phyloP scores from a whole-genome alignment of 768 basidiomycete species.

The Leucocoprinus birnbaumii region DNA sequence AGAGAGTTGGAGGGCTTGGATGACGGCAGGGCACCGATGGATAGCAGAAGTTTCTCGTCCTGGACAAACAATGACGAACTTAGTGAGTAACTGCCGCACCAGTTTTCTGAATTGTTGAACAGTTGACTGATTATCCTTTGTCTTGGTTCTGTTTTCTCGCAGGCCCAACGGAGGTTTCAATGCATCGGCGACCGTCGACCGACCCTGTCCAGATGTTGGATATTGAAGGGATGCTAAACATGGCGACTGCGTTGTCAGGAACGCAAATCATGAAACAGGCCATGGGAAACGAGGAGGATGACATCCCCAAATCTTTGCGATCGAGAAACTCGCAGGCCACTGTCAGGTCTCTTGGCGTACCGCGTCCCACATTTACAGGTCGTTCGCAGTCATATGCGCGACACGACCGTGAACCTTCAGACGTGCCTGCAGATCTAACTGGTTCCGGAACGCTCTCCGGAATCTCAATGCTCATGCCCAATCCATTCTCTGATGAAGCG shows the following conservation, averaged over 20 bases:
- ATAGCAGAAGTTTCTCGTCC: background rate
- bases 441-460: constrained; percentile 24
- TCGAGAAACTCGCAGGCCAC: background rate
- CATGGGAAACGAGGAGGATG: background rate
- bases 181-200: constrained; percentile 7
- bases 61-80: constrained; percentile 1
- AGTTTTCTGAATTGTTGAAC: background rate
- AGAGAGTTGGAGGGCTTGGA: background rate
- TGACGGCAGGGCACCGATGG: background rate
- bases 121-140: background rate
- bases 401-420: constrained; percentile 26
- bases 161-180: background rate
- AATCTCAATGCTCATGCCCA: constrained; percentile 19
- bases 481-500: constrained; percentile 14
- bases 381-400: background rate
- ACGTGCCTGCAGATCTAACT: constrained; percentile 25
- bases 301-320: background rate
- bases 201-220: constrained; percentile 36
- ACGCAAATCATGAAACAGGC: constrained; percentile 22
- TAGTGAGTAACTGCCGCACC: background rate
- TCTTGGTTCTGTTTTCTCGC: background rate
- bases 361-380: background rate
- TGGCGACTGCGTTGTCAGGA: constrained; percentile 39
- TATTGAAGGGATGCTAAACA: constrained; percentile 53
- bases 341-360: background rate